A percentile compares a stretch with the other conserved stretches of the same genome.
Evolutionary conservation across 257 asterid genomes (phyloP).

Genomic region (Catharanthus roseus): DNA sequence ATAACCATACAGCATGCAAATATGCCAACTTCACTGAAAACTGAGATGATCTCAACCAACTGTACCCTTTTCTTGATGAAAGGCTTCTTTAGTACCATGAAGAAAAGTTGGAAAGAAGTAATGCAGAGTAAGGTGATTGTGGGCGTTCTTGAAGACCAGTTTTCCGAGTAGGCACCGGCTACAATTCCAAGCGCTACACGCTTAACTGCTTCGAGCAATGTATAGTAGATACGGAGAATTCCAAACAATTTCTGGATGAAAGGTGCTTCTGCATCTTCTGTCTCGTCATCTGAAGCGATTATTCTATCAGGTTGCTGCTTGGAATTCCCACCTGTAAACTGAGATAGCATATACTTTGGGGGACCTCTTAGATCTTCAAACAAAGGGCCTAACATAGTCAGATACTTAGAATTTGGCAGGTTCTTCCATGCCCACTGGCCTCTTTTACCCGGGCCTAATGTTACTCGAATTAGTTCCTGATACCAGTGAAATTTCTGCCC

Average conservation of each 20-base stretch:
- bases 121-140: slow-evolving; percentile 46
- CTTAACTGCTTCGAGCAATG: slow-evolving; percentile 49
- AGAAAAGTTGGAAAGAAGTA: slow-evolving; percentile 75
- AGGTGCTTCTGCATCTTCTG: slow-evolving; percentile 93
- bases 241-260: slow-evolving; percentile 79
- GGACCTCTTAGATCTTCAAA: slow-evolving; percentile 97
- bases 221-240: slow-evolving; percentile 79
- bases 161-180: slow-evolving; percentile 58
- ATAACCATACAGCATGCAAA: slow-evolving; percentile 50
- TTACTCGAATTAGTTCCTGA: slow-evolving; percentile 75
- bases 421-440: slow-evolving; percentile 98
- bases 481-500: slow-evolving; percentile 77
- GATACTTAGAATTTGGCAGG: slow-evolving; percentile 31
- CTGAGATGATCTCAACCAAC: slow-evolving; percentile 74
- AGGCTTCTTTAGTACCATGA: slow-evolving; percentile 90
- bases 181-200: slow-evolving; percentile 62
- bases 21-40: slow-evolving; percentile 46
- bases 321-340: slow-evolving; percentile 44
- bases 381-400: slow-evolving; percentile 68
- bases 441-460: slow-evolving; percentile 88
- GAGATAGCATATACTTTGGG: slow-evolving; percentile 93
- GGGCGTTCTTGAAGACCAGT: slow-evolving; percentile 51
- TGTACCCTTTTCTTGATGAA: slow-evolving; percentile 82
- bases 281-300: slow-evolving; percentile 83
- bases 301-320: slow-evolving; percentile 42